Evolutionary conservation across 1,139 yeast species (phyloP).

Genomic region (Geotrichum cucujoidarum): DNA sequence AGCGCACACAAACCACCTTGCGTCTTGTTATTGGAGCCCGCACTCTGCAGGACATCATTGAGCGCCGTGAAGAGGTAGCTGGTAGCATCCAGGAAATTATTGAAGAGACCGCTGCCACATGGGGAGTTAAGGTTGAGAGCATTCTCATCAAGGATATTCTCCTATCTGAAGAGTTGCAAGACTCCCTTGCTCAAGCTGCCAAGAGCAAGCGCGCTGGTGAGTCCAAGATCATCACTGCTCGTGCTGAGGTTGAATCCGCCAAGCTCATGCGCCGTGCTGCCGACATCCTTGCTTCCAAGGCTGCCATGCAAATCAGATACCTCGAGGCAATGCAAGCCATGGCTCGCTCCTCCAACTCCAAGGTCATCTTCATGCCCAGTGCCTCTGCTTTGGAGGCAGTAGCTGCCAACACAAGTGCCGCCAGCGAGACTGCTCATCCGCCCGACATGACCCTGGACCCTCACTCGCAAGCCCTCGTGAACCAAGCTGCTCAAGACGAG

Average conservation of each 20-base stretch:
- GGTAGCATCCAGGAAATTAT: constrained; percentile 59
- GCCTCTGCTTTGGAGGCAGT: constrained; percentile 40
- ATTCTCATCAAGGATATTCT: constrained; percentile 65
- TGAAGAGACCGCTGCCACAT: constrained; percentile 57
- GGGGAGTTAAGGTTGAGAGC: constrained; percentile 72
- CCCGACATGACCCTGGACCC: constrained; percentile 4
- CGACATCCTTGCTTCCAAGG: constrained; percentile 66
- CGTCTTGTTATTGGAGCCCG: constrained; percentile 71
- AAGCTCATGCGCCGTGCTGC: constrained; percentile 77
- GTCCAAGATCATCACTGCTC: constrained; percentile 68
- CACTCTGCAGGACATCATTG: constrained; percentile 66
- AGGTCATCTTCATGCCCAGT: constrained; percentile 71
- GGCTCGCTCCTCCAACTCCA: constrained; percentile 58
- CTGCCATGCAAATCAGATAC: constrained; percentile 77
- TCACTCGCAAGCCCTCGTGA: constrained; percentile 2
- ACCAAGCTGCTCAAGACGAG: constrained; percentile 6
- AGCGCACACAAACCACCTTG: constrained; percentile 69
- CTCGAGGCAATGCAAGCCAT: constrained; percentile 74
- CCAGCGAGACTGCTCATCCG: not conserved
- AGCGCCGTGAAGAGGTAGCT: constrained; percentile 70
- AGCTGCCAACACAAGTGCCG: constrained; percentile 21
- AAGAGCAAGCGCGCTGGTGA: constrained; percentile 76
- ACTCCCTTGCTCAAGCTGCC: constrained; percentile 67
- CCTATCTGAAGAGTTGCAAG: constrained; percentile 54
- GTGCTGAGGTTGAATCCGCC: constrained; percentile 73